Conservation (phyloP, 441 rosid species). For the Metrosideros polymorpha region DNA sequence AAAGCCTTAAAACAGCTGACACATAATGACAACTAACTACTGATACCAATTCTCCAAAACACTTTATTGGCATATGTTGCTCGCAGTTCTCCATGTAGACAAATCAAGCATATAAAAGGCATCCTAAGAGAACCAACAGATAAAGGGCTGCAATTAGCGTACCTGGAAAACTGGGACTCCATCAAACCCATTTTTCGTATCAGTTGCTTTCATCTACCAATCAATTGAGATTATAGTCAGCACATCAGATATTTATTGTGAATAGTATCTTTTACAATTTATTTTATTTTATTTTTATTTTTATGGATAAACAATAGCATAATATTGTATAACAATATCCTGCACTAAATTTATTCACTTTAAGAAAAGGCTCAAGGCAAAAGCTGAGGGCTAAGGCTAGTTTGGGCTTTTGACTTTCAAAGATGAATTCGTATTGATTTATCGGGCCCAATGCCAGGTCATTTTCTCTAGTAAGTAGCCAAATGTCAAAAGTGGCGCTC, state of each 20-base stretch:
- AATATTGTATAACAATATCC: background rate
- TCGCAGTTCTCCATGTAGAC: background rate
- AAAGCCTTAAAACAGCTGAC: background rate
- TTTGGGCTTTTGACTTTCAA: background rate
- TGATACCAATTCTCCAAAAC: background rate
- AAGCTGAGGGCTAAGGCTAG: background rate
- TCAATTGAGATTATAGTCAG: slow-evolving; percentile 4
- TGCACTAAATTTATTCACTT: background rate
- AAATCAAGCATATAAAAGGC: background rate
- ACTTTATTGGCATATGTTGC: background rate
- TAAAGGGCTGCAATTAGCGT: background rate
- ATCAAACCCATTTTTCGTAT: slow-evolving; percentile 53
- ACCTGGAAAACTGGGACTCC: slow-evolving; percentile 99
- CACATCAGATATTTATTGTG: background rate
- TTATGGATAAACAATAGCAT: background rate
- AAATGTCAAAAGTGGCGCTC: background rate
- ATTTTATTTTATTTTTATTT: no score
- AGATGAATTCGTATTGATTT: background rate
- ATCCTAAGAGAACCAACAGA: background rate
- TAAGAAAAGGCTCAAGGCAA: background rate
- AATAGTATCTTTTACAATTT: background rate
- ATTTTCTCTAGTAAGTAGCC: background rate
- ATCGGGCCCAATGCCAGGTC: background rate
- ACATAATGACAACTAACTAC: background rate
- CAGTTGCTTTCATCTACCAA: slow-evolving; percentile 48